Evolutionary conservation across 257 asterid genomes (phyloP).

Genomic region (Primulina huaijiensis): DNA sequence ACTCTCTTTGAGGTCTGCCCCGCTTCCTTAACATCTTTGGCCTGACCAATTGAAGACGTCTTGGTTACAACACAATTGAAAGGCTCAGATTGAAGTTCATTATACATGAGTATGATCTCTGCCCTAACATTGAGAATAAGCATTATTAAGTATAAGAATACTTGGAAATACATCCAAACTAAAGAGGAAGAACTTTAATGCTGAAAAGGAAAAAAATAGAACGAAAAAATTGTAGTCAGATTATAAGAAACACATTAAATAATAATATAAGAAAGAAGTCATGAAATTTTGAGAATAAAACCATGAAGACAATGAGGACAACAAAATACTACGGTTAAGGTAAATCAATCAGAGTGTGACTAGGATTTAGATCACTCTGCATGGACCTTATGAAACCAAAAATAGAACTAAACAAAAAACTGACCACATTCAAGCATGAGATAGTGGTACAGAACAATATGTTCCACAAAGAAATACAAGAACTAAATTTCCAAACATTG

Average conservation of each 20-base stretch:
- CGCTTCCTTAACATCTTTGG: slow-evolving; percentile 39
- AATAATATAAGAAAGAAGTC: not conserved
- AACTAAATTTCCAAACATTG: not conserved
- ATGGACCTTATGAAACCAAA: slow-evolving; percentile 3
- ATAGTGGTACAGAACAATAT: not conserved
- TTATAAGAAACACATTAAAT: not conserved
- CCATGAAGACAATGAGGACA: not conserved
- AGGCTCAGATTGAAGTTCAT: slow-evolving; percentile 44
- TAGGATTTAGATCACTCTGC: slow-evolving; percentile 1
- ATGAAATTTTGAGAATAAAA: not conserved
- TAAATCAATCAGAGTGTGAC: not conserved
- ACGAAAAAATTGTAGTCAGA: not conserved
- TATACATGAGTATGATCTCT: slow-evolving; percentile 38
- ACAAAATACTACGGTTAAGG: not conserved
- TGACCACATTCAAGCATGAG: not conserved
- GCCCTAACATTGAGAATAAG: slow-evolving; percentile 39
- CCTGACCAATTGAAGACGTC: slow-evolving; percentile 37
- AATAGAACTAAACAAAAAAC: slow-evolving; percentile 2
- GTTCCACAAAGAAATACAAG: not conserved
- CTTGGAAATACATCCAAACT: not conserved
- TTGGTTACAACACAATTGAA: slow-evolving; percentile 75
- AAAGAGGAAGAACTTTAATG: not conserved
- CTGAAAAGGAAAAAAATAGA: not conserved
- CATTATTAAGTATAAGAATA: slow-evolving; percentile 3
- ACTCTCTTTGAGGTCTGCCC: slow-evolving; percentile 51